Evolutionary conservation across 164 flowering plant species (phyloP).

Genomic region (Akebia trifoliata): DNA sequence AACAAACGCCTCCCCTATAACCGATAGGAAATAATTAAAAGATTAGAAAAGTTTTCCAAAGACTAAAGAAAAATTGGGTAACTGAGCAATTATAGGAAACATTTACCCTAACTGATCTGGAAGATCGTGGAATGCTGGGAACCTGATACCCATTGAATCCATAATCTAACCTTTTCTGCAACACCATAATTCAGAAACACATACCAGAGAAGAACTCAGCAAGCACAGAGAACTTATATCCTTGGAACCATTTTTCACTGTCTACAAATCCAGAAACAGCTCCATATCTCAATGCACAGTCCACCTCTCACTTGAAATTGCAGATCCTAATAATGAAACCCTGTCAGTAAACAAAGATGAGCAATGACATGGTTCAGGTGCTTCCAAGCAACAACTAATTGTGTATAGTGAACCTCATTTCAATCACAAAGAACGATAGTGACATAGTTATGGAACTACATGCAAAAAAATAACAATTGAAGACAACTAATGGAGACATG

Average conservation of each 20-base stretch:
- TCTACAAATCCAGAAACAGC: background rate
- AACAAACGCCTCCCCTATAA: constrained; percentile 34
- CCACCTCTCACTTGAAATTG: constrained; percentile 8
- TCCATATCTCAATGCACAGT: constrained; percentile 12
- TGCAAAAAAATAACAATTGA: background rate
- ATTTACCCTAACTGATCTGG: constrained; percentile 86
- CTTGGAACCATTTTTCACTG: constrained; percentile 13
- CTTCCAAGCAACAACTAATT: background rate
- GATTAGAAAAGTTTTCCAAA: background rate
- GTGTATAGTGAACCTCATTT: background rate
- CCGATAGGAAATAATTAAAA: background rate
- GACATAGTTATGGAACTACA: background rate
- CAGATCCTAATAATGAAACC: constrained; percentile 8
- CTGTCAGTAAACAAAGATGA: constrained; percentile 13
- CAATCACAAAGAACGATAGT: background rate
- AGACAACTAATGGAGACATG: background rate
- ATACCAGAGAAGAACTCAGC: constrained; percentile 37
- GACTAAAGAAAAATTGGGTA: constrained; percentile 2
- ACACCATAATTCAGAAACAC: constrained; percentile 56
- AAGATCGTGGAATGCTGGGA: constrained; percentile 66
- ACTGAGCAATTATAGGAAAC: background rate
- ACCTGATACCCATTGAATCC: constrained; percentile 80
- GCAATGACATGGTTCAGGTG: background rate
- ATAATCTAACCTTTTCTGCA: constrained; percentile 70
- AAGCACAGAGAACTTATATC: constrained; percentile 13